These are phyloP conservation scores for Trametes meyenii DNA, from an alignment of 768 basidiomycete species.

Conservation along the genomic window DNA sequence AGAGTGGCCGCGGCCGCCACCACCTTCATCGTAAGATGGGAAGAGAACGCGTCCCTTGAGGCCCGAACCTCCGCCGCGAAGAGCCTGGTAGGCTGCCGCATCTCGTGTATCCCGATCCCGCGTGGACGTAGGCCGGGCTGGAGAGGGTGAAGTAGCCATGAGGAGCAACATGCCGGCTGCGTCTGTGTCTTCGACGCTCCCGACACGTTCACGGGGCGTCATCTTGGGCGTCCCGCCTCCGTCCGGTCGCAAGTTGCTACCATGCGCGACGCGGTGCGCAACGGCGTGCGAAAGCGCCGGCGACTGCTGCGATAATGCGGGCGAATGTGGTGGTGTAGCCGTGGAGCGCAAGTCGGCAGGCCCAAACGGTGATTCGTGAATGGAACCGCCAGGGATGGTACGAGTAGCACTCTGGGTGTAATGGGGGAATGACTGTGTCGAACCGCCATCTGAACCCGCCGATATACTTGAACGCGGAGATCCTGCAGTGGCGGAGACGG, in stretches of 20 bases:
- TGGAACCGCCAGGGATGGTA: constrained; percentile 41
- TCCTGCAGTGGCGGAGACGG: constrained; percentile 56
- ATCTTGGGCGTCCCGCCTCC: constrained; percentile 30
- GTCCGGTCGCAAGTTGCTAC: constrained; percentile 22
- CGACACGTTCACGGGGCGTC: constrained; percentile 21
- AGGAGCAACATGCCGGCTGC: constrained; percentile 87
- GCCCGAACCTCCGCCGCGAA: constrained; percentile 49
- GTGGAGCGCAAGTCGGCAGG: constrained; percentile 33
- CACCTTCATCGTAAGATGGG: constrained; percentile 37
- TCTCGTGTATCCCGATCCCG: constrained; percentile 52
- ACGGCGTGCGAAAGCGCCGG: constrained; percentile 22
- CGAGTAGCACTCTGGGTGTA: constrained; percentile 71
- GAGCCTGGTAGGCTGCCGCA: constrained; percentile 55
- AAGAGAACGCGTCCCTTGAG: constrained; percentile 75
- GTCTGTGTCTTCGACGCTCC: constrained; percentile 56
- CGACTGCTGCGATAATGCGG: constrained; percentile 21
- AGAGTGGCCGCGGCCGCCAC: constrained; percentile 16
- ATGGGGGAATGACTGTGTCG: constrained; percentile 61
- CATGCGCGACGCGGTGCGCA: constrained; percentile 18
- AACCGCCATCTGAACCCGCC: constrained; percentile 68
- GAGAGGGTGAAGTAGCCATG: constrained; percentile 84
- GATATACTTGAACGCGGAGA: constrained; percentile 74
- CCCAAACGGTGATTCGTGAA: constrained; percentile 42
- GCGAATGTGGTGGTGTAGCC: constrained; percentile 40
- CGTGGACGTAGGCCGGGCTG: constrained; percentile 59